These are phyloP conservation scores for Elaeis guineensis DNA, from an alignment of 176 grass and related monocot genomes.

Conservation along the genomic window DNA sequence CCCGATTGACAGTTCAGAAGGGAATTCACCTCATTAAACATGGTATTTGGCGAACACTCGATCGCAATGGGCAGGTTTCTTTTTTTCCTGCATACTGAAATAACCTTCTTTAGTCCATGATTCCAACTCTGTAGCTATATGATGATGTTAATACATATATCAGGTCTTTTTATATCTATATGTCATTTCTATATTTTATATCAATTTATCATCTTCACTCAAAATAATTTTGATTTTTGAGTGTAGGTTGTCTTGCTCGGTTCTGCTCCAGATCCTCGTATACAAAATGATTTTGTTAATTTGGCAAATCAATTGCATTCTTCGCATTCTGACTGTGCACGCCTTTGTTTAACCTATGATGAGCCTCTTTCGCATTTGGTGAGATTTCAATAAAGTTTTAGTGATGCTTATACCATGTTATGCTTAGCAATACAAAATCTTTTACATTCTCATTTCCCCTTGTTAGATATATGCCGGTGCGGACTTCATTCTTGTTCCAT, in stretches of 20 bases:
- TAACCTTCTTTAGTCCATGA: too few relatives aligned
- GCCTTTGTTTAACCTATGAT: constrained; percentile 79
- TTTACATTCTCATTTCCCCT: constrained; percentile 7
- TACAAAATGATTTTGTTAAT: constrained; percentile 75
- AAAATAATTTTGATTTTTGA: too few relatives aligned
- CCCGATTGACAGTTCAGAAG: constrained; percentile 83
- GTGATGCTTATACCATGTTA: neutral
- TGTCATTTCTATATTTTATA: too few relatives aligned
- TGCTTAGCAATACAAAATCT: too few relatives aligned
- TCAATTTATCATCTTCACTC: too few relatives aligned
- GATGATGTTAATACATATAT: too few relatives aligned
- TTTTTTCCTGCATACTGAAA: too few relatives aligned
- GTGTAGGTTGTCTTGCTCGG: constrained; percentile 83
- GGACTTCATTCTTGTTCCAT: constrained; percentile 97
- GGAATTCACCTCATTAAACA: constrained; percentile 99
- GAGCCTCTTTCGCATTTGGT: constrained; percentile 92
- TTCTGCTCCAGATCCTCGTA: constrained; percentile 80
- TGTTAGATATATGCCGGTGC: constrained; percentile 92
- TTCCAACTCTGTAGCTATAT: too few relatives aligned
- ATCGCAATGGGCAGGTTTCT: constrained; percentile 70
- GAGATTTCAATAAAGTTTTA: constrained; percentile 14
- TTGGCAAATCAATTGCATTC: constrained; percentile 58
- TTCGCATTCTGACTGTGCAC: constrained; percentile 53
- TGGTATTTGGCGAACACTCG: constrained; percentile 53
- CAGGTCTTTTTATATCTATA: too few relatives aligned